Conservation (phyloP, 192 early-diverging fungal genomes). For the Glomus cerebriforme region DNA sequence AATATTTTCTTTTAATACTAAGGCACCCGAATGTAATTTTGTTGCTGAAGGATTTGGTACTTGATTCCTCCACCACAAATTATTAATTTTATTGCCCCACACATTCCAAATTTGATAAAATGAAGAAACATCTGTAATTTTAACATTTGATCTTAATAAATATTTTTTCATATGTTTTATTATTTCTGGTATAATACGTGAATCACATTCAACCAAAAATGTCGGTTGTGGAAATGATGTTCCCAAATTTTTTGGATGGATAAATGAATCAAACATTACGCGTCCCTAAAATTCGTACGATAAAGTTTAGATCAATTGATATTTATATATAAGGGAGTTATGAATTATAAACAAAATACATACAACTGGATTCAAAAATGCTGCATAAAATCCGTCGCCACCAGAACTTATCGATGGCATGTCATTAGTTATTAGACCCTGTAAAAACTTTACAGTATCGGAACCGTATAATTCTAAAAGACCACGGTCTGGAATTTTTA, state of each 20-base stretch:
- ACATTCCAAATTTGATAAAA: constrained; percentile 70
- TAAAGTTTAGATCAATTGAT: constrained; percentile 18
- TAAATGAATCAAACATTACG: constrained; percentile 85
- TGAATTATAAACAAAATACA: not conserved
- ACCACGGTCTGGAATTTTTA: constrained; percentile 56
- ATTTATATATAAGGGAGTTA: not conserved
- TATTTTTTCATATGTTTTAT: constrained; percentile 75
- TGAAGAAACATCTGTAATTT: constrained; percentile 63
- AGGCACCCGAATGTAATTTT: not conserved
- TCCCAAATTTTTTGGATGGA: constrained; percentile 71
- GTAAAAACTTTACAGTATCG: constrained; percentile 83
- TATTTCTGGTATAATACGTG: constrained; percentile 51
- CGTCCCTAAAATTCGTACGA: constrained; percentile 63
- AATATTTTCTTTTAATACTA: constrained; percentile 34
- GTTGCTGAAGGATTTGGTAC: not conserved
- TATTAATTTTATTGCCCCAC: constrained; percentile 64
- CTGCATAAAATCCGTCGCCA: constrained; percentile 77
- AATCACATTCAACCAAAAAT: constrained; percentile 79
- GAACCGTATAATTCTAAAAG: constrained; percentile 68
- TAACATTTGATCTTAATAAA: constrained; percentile 75
- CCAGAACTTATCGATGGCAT: constrained; percentile 70
- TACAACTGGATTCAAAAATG: constrained; percentile 81
- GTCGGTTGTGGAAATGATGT: constrained; percentile 64
- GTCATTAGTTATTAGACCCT: constrained; percentile 90
- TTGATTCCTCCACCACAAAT: constrained; percentile 35